A percentile compares a stretch with the other conserved stretches of the same genome.
Evolutionary conservation across 768 basidiomycete species (phyloP).

Genomic region (Trametes sanguinea): DNA sequence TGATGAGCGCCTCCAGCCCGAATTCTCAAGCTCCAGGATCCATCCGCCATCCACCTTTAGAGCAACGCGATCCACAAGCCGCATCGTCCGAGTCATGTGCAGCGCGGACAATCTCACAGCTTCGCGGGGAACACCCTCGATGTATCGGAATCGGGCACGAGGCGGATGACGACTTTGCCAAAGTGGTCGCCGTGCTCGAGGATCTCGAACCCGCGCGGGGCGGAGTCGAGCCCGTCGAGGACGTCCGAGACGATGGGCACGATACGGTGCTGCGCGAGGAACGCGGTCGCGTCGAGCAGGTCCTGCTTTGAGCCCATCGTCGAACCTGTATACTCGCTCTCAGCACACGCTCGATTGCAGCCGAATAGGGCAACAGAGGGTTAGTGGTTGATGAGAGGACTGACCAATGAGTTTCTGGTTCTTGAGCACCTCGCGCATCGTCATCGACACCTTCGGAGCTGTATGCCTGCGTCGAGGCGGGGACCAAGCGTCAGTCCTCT

Average conservation of each 20-base stretch:
- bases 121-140: constrained; percentile 4
- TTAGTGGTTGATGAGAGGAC: constrained; percentile 14
- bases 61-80: background rate
- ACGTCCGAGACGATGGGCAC: constrained; percentile 71
- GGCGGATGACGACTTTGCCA: constrained; percentile 71
- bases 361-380: no score
- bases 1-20: background rate
- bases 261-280: constrained; percentile 66
- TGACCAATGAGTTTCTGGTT: constrained; percentile 74
- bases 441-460: constrained; percentile 57
- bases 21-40: background rate
- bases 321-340: constrained; percentile 50
- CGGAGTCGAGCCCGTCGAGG: constrained; percentile 54
- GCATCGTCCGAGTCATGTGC: no score
- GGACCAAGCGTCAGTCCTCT: constrained; percentile 14
- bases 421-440: constrained; percentile 77
- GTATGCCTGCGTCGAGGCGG: constrained; percentile 53
- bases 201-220: constrained; percentile 71
- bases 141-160: constrained; percentile 26
- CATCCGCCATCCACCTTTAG: background rate
- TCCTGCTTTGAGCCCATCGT: constrained; percentile 85
- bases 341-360: no score
- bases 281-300: constrained; percentile 68
- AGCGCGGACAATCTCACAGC: background rate
- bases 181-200: constrained; percentile 68